phyloP scores from a whole-genome alignment of 2,329 filamentous ascomycete species.

The Aspergillus fijiensis region DNA sequence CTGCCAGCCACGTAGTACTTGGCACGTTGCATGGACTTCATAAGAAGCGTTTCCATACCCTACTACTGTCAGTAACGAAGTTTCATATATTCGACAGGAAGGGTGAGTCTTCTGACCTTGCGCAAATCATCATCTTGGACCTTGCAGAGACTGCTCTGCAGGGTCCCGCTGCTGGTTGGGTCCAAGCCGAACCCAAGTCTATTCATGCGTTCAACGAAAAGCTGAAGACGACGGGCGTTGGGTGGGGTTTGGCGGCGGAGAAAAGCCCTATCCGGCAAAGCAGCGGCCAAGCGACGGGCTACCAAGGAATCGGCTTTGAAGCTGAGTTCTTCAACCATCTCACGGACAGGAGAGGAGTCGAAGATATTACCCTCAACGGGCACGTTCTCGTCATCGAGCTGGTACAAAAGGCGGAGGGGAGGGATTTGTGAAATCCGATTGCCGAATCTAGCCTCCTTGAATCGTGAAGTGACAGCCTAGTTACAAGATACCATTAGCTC shows the following conservation, averaged over 20 bases:
- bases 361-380: slow-evolving; percentile 97
- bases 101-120: slow-evolving; percentile 53
- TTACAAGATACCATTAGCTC: slow-evolving; percentile 1
- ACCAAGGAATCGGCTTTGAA: slow-evolving; percentile 91
- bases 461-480: slow-evolving; percentile 78
- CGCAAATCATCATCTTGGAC: slow-evolving; percentile 84
- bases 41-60: slow-evolving; percentile 92
- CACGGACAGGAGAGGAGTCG: slow-evolving; percentile 81
- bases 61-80: slow-evolving; percentile 17
- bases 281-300: slow-evolving; percentile 75
- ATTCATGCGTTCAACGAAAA: slow-evolving; percentile 89
- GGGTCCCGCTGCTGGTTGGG: slow-evolving; percentile 78
- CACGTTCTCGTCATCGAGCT: slow-evolving; percentile 96
- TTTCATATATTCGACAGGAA: slow-evolving; percentile 1
- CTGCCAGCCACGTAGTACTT: slow-evolving; percentile 91
- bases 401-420: slow-evolving; percentile 83
- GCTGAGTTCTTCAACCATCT: slow-evolving; percentile 91
- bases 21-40: slow-evolving; percentile 94
- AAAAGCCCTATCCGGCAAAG: slow-evolving; percentile 86
- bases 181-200: slow-evolving; percentile 89
- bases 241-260: slow-evolving; percentile 83
- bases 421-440: slow-evolving; percentile 77
- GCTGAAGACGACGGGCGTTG: slow-evolving; percentile 82
- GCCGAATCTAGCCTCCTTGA: slow-evolving; percentile 82
- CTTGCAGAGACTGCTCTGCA: slow-evolving; percentile 94